Evolutionary conservation across 2,329 filamentous ascomycete genomes (phyloP), one percentile per base, ranked within the genome.

Genomic region (Talaromyces sp.): DNA sequence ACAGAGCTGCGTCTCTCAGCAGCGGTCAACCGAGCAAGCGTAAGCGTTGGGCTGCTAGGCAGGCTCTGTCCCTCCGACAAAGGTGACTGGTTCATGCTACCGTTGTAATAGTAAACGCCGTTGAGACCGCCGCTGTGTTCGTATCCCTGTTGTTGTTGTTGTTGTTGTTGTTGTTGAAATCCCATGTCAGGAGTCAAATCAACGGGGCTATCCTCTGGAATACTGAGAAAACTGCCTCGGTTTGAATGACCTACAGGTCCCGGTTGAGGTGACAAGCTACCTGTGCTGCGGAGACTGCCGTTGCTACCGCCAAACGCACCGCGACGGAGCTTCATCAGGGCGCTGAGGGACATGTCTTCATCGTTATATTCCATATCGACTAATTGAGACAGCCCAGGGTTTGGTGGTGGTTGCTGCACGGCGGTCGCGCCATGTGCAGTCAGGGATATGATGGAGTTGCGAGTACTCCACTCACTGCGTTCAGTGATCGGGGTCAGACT

Each of bases 401-500:
- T 91, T 35, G 87, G 85, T 2, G 35, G 54, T 12, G 33, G 54
- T 42, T 57, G 54, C 37, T 74, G 75, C 3, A 74, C 40, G 21
- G 55, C 61, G 11, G 44, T 42, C 23, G 63, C 37, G 3, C 76
- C 75, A 50, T 86, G 85, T 35, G 87, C 77, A 7, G 81, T 82
- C 65, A 93, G 79, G 63, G 89, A 91, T 79, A 96, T 90, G 63
- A 96, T 86, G 0, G 91, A 96, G 73, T 97, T 98, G 50, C 95
- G 87, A 64, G 96, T 96, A 46, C 92, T 96, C 80, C 96, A 97
- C 76, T 99, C 95, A 64, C 91, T 96, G 12, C 93, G 86, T 74
- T 98, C 95, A 0, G 93, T 98, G 69, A 99, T 98, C 5, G 95
- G 95, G 1, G 95, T 98, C 55, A 99, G 80, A 69, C 95, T 97